Conservation (phyloP, 495 filamentous ascomycete species). For the Daldinia childiae region DNA sequence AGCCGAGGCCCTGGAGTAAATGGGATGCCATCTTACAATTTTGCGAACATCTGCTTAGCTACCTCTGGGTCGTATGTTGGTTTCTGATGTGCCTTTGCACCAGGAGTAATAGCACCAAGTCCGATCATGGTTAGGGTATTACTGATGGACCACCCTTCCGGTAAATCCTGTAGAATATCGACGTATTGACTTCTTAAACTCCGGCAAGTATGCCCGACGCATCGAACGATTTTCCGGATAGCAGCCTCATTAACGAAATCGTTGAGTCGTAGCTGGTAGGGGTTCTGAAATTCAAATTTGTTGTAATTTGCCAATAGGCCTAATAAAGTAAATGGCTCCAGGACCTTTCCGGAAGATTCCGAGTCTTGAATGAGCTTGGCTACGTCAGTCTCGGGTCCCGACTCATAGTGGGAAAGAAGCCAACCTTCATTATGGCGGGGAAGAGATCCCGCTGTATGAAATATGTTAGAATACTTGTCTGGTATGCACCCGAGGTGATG, state of each 20-base stretch:
- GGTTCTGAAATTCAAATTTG: conserved; percentile 99
- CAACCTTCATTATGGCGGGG: conserved; percentile 91
- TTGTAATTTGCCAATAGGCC: conserved; percentile 98
- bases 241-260: conserved; percentile 94
- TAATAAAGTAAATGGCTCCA: conserved; percentile 82
- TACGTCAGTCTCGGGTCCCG: conserved; percentile 9
- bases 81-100: conserved; percentile 68
- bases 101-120: conserved; percentile 76
- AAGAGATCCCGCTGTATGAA: conserved; percentile 96
- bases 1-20: conserved; percentile 20
- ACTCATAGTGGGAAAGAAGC: conserved; percentile 19
- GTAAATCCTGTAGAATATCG: conserved; percentile 89
- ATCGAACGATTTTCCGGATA: conserved; percentile 82
- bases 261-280: conserved; percentile 92
- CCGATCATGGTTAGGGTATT: conserved; percentile 86
- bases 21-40: conserved; percentile 52
- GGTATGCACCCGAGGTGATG: conserved; percentile 90
- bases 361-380: conserved; percentile 84
- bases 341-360: conserved; percentile 66
- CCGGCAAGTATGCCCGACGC: conserved; percentile 75
- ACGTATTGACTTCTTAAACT: conserved; percentile 77
- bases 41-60: conserved; percentile 78
- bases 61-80: conserved; percentile 71
- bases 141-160: conserved; percentile 87
- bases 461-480: conserved; percentile 91